Conservation (phyloP, 1,284 basidiomycete genomes). For the Lentinus polychrous region DNA sequence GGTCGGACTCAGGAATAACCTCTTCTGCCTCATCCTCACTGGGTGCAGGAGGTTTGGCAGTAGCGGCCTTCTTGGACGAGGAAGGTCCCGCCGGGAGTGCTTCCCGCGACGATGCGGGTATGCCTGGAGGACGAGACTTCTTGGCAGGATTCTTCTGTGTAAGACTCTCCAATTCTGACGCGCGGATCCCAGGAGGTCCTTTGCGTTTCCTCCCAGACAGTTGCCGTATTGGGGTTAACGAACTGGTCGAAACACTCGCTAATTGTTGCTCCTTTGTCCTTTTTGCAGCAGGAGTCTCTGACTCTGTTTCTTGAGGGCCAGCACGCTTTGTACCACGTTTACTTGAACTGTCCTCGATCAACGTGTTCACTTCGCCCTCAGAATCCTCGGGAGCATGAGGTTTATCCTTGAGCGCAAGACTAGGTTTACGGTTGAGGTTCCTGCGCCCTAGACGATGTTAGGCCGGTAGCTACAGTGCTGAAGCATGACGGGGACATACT, state of each 20-base stretch:
- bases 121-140: no score
- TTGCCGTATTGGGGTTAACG: neutral
- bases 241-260: neutral
- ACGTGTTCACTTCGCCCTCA: constrained; percentile 16
- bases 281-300: constrained; percentile 2
- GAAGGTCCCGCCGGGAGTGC: neutral
- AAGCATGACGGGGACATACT: constrained; percentile 30
- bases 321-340: neutral
- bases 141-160: no score
- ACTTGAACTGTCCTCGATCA: constrained; percentile 12
- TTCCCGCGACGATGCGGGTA: no score
- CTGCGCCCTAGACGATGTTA: constrained; percentile 3
- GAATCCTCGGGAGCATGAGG: constrained; percentile 12
- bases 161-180: neutral
- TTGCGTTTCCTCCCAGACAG: neutral
- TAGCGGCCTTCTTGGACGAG: neutral
- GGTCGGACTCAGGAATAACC: neutral
- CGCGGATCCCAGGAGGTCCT: neutral
- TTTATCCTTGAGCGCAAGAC: neutral
- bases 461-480: neutral
- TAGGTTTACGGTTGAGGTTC: constrained; percentile 7
- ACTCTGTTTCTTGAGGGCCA: neutral
- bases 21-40: constrained; percentile 1
- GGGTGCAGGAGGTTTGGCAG: neutral
- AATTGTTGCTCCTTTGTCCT: neutral